Percentiles rank a stretch among this genome's conserved stretches.
phyloP scores from a whole-genome alignment of 306 rosid genomes.

The Ormosia semicastrata region DNA sequence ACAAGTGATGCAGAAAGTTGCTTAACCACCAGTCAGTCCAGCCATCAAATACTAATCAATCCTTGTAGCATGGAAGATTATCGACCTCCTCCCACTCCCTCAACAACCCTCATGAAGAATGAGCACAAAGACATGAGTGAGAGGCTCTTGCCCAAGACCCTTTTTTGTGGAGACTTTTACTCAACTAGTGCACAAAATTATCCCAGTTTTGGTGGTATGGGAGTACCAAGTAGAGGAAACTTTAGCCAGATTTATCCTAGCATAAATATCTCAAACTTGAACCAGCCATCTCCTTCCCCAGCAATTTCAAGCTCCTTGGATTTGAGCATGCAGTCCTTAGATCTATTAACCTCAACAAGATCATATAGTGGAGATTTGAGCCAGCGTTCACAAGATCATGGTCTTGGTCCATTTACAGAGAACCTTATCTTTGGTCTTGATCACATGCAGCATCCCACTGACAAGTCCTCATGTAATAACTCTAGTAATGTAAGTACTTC shows the following conservation, averaged over 20 bases:
- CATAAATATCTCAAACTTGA: constrained; percentile 60
- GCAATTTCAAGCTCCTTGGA: constrained; percentile 38
- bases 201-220: neutral
- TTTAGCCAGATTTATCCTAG: constrained; percentile 79
- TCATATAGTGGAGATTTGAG: constrained; percentile 24
- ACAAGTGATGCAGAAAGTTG: constrained; percentile 25
- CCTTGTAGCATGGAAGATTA: constrained; percentile 31
- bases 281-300: constrained; percentile 17
- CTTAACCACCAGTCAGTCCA: neutral
- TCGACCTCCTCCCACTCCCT: constrained; percentile 11
- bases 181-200: neutral
- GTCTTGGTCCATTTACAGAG: constrained; percentile 8
- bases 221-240: constrained; percentile 37
- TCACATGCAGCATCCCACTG: constrained; percentile 41
- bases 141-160: constrained; percentile 57
- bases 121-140: constrained; percentile 42
- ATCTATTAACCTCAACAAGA: constrained; percentile 40
- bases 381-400: constrained; percentile 31
- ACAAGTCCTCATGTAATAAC: constrained; percentile 28
- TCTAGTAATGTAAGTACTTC: constrained; percentile 43
- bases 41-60: constrained; percentile 39
- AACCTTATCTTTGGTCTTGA: constrained; percentile 39
- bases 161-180: constrained; percentile 32
- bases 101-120: constrained; percentile 15
- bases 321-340: constrained; percentile 51